Evolutionary conservation across 148 eudicot genomes (phyloP).

Genomic region (Cornus kousa): DNA sequence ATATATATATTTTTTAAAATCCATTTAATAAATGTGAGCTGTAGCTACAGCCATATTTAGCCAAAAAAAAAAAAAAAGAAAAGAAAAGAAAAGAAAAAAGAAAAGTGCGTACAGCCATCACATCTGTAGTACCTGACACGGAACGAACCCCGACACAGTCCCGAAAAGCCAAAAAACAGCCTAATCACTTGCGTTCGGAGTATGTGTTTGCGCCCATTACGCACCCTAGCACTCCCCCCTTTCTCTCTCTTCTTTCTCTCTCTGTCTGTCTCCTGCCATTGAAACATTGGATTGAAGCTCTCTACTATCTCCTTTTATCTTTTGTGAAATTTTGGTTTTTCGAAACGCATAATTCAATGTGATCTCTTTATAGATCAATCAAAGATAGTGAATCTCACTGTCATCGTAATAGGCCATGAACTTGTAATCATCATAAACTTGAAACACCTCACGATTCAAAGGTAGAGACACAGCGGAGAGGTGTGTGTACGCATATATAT

Average conservation of each 20-base stretch:
- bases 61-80: too few relatives aligned
- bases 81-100: too few relatives aligned
- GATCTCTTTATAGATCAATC: not conserved
- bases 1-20: too few relatives aligned
- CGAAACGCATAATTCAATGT: not conserved
- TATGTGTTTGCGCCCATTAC: not conserved
- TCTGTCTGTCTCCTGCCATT: constrained; percentile 10
- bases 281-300: not conserved
- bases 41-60: too few relatives aligned
- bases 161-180: not conserved
- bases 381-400: not conserved
- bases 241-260: not conserved
- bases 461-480: not conserved
- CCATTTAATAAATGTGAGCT: too few relatives aligned
- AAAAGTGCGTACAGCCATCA: too few relatives aligned
- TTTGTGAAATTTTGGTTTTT: not conserved
- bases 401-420: not conserved
- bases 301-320: not conserved
- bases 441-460: not conserved
- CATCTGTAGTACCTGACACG: not conserved
- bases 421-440: not conserved
- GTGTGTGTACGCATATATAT: not conserved
- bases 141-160: not conserved
- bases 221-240: not conserved
- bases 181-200: too few relatives aligned